A percentile compares a stretch with the other conserved stretches of the same genome.
Conservation (phyloP, 2,329 filamentous ascomycete species). For the Plectosphaerella sp. region DNA sequence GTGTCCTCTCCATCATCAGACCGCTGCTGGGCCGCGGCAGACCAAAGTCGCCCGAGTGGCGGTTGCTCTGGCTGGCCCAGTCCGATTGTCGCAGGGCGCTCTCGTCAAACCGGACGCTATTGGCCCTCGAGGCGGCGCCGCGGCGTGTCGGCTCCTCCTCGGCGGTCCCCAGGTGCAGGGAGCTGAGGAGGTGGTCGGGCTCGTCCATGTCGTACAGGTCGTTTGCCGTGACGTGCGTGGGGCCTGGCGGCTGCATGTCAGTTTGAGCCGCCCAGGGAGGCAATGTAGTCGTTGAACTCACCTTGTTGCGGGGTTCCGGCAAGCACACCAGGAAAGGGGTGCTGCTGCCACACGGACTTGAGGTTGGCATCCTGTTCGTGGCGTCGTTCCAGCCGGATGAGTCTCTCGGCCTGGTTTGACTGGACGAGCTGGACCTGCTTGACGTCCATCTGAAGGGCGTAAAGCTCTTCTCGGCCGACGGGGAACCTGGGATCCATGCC, state of each 20-base stretch:
- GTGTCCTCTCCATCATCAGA: constrained; percentile 83
- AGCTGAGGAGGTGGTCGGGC: constrained; percentile 73
- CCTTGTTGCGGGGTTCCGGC: constrained; percentile 84
- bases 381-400: constrained; percentile 59
- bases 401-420: constrained; percentile 56
- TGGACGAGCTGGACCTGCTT: constrained; percentile 63
- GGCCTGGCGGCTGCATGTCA: constrained; percentile 48
- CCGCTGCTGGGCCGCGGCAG: constrained; percentile 75
- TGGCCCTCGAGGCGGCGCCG: constrained; percentile 85
- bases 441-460: constrained; percentile 66
- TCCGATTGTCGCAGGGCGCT: constrained; percentile 84
- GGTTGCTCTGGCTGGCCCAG: constrained; percentile 73
- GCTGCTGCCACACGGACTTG: constrained; percentile 89
- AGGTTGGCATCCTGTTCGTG: constrained; percentile 63
- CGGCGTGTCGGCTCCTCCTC: constrained; percentile 83
- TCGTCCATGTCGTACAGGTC: constrained; percentile 90
- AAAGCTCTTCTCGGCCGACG: constrained; percentile 59
- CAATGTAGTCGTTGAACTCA: constrained; percentile 35
- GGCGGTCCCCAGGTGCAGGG: constrained; percentile 72
- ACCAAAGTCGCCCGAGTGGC: constrained; percentile 79
- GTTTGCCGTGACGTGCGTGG: constrained; percentile 71
- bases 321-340: constrained; percentile 83
- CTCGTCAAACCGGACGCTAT: constrained; percentile 96
- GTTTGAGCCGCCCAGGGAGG: constrained; percentile 4
- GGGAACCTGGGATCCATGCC: constrained; percentile 63